Evolutionary conservation across 169 alveolate species (phyloP), one percentile per base, ranked within the genome.

Genomic region (Cystoisospora suis): DNA sequence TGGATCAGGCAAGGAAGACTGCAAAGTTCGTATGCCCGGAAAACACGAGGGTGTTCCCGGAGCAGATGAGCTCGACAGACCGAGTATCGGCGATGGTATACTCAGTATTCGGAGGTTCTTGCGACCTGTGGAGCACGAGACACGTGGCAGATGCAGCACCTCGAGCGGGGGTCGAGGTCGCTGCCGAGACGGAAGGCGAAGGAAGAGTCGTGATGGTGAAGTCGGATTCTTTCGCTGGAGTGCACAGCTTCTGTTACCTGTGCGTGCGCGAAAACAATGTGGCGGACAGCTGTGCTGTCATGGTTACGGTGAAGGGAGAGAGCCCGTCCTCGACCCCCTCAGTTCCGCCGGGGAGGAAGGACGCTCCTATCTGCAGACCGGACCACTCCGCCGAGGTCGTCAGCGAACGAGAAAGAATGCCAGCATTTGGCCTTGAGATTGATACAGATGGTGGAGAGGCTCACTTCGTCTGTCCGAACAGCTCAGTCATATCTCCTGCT

Each of bases 201-300:
- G n/a, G n/a, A n/a, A n/a, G n/a, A n/a, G n/a, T n/a, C n/a, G n/a
- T n/a, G n/a, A n/a, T n/a, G n/a, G n/a, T n/a, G n/a, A n/a, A n/a
- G n/a, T n/a, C n/a, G n/a, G n/a, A n/a, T n/a, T n/a, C n/a, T n/a
- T n/a, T n/a, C n/a, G n/a, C n/a, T n/a, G n/a, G n/a, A n/a, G n/a
- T n/a, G n/a, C n/a, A 27, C 12, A 65, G 44, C 45, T 44, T 65
- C 5, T 65, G 77, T 20, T 65, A 17, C 44, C n/a, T 65, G 42
- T 65, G 77, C 77, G 77, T 65, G 45, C 77, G 77, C 44, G 36
- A n/a, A 44, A 1, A 44, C n/a, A 65, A 65, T n/a, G 45, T 44
- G n/a, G 77, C 77, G 20, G 77, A 65, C 77, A 65, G 77, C 77
- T 65, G 77, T n/a, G 77, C 77, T 23, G 77, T 65, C 36, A 65